Percentiles rank a stretch among this genome's conserved stretches.
Conservation (phyloP, 176 grass and related monocot species). For the Oryza coarctata region DNA sequence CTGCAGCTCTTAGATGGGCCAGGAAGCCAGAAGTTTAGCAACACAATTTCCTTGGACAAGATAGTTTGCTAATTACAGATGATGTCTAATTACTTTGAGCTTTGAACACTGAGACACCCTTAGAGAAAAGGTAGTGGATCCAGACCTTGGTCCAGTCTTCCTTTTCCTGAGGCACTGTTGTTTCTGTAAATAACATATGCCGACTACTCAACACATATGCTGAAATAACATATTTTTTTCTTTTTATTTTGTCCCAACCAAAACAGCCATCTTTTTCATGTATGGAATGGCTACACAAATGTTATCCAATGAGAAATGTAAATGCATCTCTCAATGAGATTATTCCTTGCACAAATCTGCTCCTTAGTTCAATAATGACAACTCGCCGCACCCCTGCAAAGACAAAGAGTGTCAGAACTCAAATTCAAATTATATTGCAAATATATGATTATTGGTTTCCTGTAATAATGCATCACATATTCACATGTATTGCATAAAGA, state of each 20-base stretch:
- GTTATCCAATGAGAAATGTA: slow-evolving; percentile 58
- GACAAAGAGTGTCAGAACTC: not conserved
- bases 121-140: not conserved
- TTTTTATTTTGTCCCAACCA: slow-evolving; percentile 44
- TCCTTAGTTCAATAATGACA: slow-evolving; percentile 51
- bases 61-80: not conserved
- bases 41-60: not conserved
- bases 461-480: not conserved
- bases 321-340: slow-evolving; percentile 67
- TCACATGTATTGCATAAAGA: slow-evolving; percentile 4
- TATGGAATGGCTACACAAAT: slow-evolving; percentile 62
- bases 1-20: not conserved
- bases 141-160: not conserved
- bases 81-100: not conserved
- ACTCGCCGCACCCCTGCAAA: slow-evolving; percentile 56
- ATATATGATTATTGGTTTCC: not conserved
- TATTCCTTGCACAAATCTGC: slow-evolving; percentile 60
- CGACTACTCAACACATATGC: slow-evolving; percentile 24
- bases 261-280: slow-evolving; percentile 47
- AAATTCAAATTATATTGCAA: not conserved
- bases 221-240: slow-evolving; percentile 32
- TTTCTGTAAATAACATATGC: not conserved
- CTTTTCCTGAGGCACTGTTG: not conserved
- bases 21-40: not conserved
- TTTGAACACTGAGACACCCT: no score